A percentile compares a stretch with the other conserved stretches of the same genome.
phyloP scores from a whole-genome alignment of 2,329 filamentous ascomycete species.

The Dactylellina haptotyla region DNA sequence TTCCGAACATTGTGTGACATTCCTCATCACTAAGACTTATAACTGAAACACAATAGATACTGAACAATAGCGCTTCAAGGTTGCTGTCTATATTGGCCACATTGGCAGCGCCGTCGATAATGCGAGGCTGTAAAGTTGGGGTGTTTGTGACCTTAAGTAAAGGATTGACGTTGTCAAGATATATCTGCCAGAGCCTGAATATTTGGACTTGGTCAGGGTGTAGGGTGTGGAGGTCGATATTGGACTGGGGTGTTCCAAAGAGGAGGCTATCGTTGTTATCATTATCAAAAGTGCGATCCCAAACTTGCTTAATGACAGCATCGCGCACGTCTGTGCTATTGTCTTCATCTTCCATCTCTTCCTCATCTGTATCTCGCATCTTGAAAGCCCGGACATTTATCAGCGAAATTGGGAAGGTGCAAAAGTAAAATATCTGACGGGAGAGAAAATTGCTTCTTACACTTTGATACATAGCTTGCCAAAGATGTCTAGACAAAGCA shows the following conservation, averaged over 20 bases:
- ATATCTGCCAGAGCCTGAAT: conserved; percentile 78
- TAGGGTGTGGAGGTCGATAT: conserved; percentile 64
- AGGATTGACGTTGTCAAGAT: conserved; percentile 78
- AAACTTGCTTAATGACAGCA: conserved; percentile 63
- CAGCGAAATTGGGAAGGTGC: not conserved
- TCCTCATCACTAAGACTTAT: conserved; percentile 70
- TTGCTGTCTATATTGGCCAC: conserved; percentile 65
- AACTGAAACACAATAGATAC: conserved; percentile 71
- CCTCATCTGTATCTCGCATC: conserved; percentile 57
- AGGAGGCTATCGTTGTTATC: conserved; percentile 66
- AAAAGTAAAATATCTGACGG: not conserved
- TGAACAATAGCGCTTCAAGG: conserved; percentile 75
- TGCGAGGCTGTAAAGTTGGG: conserved; percentile 73
- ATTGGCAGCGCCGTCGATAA: conserved; percentile 72
- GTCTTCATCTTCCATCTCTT: conserved; percentile 57
- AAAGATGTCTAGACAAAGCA: conserved; percentile 62
- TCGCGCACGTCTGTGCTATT: conserved; percentile 60
- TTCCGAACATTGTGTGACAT: conserved; percentile 66
- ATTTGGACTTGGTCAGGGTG: conserved; percentile 74
- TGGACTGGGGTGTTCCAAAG: conserved; percentile 64
- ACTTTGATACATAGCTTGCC: conserved; percentile 64
- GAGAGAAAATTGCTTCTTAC: conserved; percentile 58
- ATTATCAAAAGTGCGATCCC: conserved; percentile 62
- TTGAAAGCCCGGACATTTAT: not conserved
- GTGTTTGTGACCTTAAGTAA: conserved; percentile 77